These are phyloP conservation scores for Thuidium tamariscinum DNA, from an alignment of 225 moss, liverwort and hornwort species.

Conservation along the genomic window DNA sequence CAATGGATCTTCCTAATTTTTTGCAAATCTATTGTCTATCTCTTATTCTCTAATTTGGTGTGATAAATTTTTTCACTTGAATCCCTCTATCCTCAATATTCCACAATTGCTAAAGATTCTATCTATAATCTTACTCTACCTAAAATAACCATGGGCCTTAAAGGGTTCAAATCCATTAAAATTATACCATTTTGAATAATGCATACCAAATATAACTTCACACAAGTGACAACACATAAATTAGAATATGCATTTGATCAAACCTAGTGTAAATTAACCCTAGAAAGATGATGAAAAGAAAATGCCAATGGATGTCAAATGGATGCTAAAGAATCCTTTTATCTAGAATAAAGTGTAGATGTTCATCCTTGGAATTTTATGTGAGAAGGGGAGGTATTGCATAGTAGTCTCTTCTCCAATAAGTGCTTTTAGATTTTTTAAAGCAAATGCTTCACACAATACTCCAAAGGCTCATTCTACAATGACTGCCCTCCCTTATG, in stretches of 20 bases:
- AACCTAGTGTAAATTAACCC: background rate
- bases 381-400: background rate
- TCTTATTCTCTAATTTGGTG: background rate
- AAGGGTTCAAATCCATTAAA: background rate
- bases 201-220: no score
- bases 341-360: accelerated
- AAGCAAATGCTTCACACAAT: background rate
- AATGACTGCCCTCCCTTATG: no score
- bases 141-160: accelerated
- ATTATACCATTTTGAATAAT: background rate
- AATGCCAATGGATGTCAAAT: no score
- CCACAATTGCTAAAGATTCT: no score
- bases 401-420: background rate
- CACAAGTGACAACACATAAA: background rate
- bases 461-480: no score
- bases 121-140: background rate
- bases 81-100: background rate
- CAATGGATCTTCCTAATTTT: background rate
- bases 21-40: background rate
- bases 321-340: background rate
- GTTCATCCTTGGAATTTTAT: background rate
- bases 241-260: background rate
- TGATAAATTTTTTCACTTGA: accelerated
- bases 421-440: accelerated
- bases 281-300: no score